A percentile compares a stretch with the other conserved stretches of the same genome.
Conservation (phyloP, 768 basidiomycete genomes). For the Lactarius hengduanensis region DNA sequence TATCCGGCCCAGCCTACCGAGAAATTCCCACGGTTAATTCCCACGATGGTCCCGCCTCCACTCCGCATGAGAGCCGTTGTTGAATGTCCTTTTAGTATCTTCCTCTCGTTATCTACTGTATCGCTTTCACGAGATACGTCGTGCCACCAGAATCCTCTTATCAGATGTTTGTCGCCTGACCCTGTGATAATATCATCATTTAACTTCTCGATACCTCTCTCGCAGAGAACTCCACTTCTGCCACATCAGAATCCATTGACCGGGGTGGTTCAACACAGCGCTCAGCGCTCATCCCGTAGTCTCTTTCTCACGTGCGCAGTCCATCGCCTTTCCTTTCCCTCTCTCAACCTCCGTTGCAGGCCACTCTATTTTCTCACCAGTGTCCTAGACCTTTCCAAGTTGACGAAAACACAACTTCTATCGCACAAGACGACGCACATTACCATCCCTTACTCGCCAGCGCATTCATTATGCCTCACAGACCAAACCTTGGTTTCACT, state of each 20-base stretch:
- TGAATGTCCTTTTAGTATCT: neutral
- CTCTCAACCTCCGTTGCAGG: neutral
- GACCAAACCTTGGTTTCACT: conserved; percentile 10
- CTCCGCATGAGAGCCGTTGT: neutral
- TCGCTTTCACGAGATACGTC: neutral
- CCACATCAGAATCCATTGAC: neutral
- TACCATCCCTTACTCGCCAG: neutral
- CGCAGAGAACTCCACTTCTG: neutral
- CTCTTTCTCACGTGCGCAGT: neutral
- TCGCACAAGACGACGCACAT: neutral
- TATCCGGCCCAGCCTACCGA: neutral
- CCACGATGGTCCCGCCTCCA: neutral
- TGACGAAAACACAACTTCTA: neutral
- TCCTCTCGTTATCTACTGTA: conserved; percentile 6
- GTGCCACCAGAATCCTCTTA: conserved; percentile 4
- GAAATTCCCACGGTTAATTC: conserved; percentile 6
- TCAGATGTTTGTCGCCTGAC: neutral
- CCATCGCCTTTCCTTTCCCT: neutral
- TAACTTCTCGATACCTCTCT: neutral
- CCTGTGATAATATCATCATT: neutral
- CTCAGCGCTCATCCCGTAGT: neutral
- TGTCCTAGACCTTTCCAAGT: neutral
- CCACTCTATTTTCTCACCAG: neutral
- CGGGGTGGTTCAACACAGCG: neutral
- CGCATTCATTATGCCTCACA: conserved; percentile 17